Conservation (phyloP, 345 rosid species). For the Litchi chinensis region DNA sequence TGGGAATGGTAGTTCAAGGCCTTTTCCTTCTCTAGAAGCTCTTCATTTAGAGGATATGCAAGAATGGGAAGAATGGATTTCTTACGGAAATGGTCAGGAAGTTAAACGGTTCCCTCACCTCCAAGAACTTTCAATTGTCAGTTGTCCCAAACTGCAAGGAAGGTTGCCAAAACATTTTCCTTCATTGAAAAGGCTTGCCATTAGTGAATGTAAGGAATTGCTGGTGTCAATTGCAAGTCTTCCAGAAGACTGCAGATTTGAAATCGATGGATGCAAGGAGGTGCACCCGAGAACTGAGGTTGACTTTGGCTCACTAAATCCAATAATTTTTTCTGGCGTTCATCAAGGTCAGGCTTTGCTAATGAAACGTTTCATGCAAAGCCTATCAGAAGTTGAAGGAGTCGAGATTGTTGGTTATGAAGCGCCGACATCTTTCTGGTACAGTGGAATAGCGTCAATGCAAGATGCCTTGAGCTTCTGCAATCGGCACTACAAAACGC, state of each 20-base stretch:
- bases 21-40: constrained; percentile 18
- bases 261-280: neutral
- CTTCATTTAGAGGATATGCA: constrained; percentile 21
- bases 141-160: constrained; percentile 29
- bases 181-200: constrained; percentile 17
- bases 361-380: neutral
- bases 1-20: constrained; percentile 5
- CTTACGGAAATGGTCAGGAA: constrained; percentile 5
- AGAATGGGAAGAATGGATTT: constrained; percentile 37
- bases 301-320: neutral
- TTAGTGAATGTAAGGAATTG: neutral
- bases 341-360: neutral
- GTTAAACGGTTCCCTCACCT: constrained; percentile 32
- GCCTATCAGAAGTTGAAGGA: neutral
- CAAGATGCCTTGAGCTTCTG: neutral
- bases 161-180: constrained; percentile 28
- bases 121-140: constrained; percentile 27
- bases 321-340: neutral
- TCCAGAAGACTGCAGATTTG: neutral
- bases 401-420: neutral
- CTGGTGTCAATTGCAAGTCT: constrained; percentile 7
- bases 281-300: neutral
- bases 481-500: no score
- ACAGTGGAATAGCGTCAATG: neutral
- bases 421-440: neutral